Conservation (phyloP, 805 yeast genomes). For the Hanseniaspora meyeri region DNA sequence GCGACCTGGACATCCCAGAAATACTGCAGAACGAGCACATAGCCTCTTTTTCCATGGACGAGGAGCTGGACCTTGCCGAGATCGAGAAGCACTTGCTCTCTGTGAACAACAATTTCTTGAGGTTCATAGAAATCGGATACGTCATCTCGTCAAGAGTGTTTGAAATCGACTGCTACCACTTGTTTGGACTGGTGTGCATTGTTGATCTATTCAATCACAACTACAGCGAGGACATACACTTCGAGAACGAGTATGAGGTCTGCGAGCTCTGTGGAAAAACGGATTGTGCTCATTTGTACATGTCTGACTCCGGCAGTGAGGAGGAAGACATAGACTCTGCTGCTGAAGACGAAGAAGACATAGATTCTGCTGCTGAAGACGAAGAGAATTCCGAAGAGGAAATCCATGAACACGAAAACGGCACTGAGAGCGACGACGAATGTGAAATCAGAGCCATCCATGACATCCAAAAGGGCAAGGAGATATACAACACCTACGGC, state of each 20-base stretch:
- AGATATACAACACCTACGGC: slow-evolving; percentile 77
- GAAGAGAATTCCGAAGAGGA: neutral
- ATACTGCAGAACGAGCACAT: slow-evolving; percentile 23
- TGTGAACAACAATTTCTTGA: slow-evolving; percentile 25
- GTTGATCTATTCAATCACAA: slow-evolving; percentile 82
- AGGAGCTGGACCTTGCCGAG: neutral
- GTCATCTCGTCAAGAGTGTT: slow-evolving; percentile 70
- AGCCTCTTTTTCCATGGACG: slow-evolving; percentile 17
- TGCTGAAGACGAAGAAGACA: slow-evolving; percentile 16
- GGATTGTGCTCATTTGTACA: slow-evolving; percentile 31
- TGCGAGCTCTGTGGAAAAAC: slow-evolving; percentile 40
- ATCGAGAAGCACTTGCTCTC: slow-evolving; percentile 4
- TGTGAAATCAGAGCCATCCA: slow-evolving; percentile 61
- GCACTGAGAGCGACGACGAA: neutral
- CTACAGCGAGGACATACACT: slow-evolving; percentile 51
- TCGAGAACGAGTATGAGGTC: slow-evolving; percentile 44
- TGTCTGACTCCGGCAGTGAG: slow-evolving; percentile 16
- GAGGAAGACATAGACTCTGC: slow-evolving; percentile 22
- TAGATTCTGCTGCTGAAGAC: slow-evolving; percentile 17
- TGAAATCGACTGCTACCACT: slow-evolving; percentile 63
- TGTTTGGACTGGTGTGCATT: slow-evolving; percentile 71
- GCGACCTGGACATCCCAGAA: slow-evolving; percentile 23
- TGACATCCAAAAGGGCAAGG: slow-evolving; percentile 38
- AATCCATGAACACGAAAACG: neutral
- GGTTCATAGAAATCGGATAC: slow-evolving; percentile 46